phyloP scores from a whole-genome alignment of 139 green algal genomes.

The Monoraphidium neglectum region DNA sequence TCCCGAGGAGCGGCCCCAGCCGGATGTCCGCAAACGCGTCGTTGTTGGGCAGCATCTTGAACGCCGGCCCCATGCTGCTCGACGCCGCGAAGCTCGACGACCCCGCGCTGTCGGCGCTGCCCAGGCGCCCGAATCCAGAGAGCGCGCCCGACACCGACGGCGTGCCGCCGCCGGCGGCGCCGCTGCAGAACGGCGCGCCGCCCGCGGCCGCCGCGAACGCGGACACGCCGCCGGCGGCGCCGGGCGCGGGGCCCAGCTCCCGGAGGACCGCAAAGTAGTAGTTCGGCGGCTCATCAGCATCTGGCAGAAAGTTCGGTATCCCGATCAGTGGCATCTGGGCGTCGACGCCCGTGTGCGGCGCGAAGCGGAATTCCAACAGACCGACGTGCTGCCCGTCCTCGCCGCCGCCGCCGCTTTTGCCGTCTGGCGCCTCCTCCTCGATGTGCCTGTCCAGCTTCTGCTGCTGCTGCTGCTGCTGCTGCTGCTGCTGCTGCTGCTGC shows the following conservation, averaged over 20 bases:
- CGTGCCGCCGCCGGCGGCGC: too few species aligned
- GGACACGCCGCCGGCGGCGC: neutral
- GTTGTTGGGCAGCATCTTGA: slow-evolving; percentile 8
- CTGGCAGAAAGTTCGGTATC: slow-evolving; percentile 48
- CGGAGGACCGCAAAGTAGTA: slow-evolving; percentile 21
- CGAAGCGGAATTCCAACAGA: slow-evolving; percentile 43
- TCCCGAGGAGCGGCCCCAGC: slow-evolving; percentile 68
- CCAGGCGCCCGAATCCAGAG: too few species aligned
- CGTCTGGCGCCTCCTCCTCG: too few species aligned
- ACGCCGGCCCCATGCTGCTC: too few species aligned
- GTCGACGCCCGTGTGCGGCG: slow-evolving; percentile 33
- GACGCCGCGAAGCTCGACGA: too few species aligned
- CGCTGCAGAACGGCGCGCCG: neutral
- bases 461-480: slow-evolving; percentile 2
- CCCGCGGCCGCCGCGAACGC: neutral
- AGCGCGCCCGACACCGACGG: too few species aligned
- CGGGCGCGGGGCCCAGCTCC: neutral
- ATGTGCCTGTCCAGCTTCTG: too few species aligned
- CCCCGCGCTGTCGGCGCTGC: too few species aligned
- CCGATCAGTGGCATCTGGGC: slow-evolving; percentile 33
- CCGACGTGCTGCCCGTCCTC: neutral
- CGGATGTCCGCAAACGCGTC: slow-evolving; percentile 60
- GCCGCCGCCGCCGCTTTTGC: too few species aligned
- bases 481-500: neutral
- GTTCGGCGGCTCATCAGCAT: neutral